Evolutionary conservation across 371 early-diverging fungal species (phyloP), one percentile per base, ranked within the genome.

Genomic region (Smittium culicis): DNA sequence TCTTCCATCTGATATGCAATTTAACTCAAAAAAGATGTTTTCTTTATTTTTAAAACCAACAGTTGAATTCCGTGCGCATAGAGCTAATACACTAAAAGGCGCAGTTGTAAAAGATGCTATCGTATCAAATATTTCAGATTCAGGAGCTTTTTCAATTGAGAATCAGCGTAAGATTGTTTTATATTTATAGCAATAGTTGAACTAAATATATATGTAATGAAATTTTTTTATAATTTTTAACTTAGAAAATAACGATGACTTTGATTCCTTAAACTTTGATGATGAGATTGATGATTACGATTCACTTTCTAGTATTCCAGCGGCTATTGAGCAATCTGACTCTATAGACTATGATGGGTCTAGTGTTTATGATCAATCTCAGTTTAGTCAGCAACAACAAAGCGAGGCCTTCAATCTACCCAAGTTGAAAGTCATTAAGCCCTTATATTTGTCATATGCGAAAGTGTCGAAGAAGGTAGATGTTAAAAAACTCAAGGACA

Each of bases 401-500:
- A 20, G 20, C 20, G 45, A 20, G 20, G 45, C 45, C 20, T 45
- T 45, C 45, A 45, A 20, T 20, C 77, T 79, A 27, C 76, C 82
- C 0, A 75, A 79, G 35, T 76, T 84, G 11, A 86, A 83, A 67
- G 82, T 83, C 29, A 81, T 83, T 69, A 88, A 86, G 68, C 85
- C 89, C 14, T 74, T 82, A 27, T 84, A 83, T 71, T 82, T 95
- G 65, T 89, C 85, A 69, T 95, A 89, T 70, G 90, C 94, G 27
- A 81, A 84, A 65, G 84, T 83, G 14, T 93, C 94, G 62, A 98
- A 98, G 79, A 81, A 88, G 55, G 94, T 96, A 1, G 94, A 98
- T 77, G 94, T 98, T 34, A 91, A 90, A 77, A 82, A 83, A 70
- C 81, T 98, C 55, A 98, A 98, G 74, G 93, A 94, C 35, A 93